A percentile compares a stretch with the other conserved stretches of the same genome.
Evolutionary conservation across 306 rosid genomes (phyloP).

Genomic region (Senna tora): DNA sequence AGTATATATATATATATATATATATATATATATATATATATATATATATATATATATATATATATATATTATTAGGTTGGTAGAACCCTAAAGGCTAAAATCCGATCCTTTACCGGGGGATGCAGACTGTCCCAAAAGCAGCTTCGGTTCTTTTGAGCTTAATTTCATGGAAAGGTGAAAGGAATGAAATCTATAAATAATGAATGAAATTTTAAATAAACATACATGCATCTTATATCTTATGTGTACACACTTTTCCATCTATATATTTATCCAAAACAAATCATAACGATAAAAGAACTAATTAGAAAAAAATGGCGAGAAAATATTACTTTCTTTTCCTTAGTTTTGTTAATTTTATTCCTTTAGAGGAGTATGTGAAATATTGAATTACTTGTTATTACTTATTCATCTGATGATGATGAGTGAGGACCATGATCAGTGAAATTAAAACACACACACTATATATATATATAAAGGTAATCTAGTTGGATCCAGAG

Average conservation of each 20-base stretch:
- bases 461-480: not conserved
- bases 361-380: no score
- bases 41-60: no score
- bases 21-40: no score
- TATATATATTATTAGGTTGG: not conserved
- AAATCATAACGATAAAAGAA: not conserved
- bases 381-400: no score
- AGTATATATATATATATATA: no score
- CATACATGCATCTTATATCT: no score
- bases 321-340: not conserved
- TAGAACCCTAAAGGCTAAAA: slow-evolving; percentile 1
- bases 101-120: slow-evolving; percentile 3
- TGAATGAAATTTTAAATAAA: slow-evolving; percentile 1
- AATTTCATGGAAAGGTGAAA: slow-evolving; percentile 29
- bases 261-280: not conserved
- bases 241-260: not conserved
- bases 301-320: not conserved
- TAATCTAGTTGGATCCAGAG: slow-evolving; percentile 12
- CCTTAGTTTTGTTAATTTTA: no score
- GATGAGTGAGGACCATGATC: no score
- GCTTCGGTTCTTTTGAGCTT: slow-evolving; percentile 7
- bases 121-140: slow-evolving; percentile 17
- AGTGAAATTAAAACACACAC: no score
- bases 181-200: not conserved
- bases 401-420: no score